A percentile compares a stretch with the other conserved stretches of the same genome.
phyloP scores from a whole-genome alignment of 2,329 filamentous ascomycete species.

The Pseudocercospora musae region DNA sequence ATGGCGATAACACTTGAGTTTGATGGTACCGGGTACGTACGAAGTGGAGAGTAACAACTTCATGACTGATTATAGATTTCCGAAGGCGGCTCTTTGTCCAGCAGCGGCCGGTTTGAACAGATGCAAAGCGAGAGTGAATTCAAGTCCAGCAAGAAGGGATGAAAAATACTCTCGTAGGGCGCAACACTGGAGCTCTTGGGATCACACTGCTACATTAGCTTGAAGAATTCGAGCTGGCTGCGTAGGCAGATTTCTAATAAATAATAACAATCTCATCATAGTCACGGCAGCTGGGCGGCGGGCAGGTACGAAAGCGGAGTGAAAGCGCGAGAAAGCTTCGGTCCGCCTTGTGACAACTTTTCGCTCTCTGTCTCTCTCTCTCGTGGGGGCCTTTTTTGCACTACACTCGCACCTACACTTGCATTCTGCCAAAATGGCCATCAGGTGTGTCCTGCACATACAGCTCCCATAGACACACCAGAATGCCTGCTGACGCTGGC shows the following conservation, averaged over 20 bases:
- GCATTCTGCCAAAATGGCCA: not conserved
- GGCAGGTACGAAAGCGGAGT: not conserved
- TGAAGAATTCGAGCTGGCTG: not conserved
- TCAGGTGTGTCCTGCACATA: not conserved
- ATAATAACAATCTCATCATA: not conserved
- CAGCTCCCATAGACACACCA: not conserved
- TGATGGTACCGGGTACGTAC: slow-evolving; percentile 53
- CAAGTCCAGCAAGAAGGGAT: not conserved
- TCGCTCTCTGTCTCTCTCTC: not conserved
- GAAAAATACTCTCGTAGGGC: not conserved
- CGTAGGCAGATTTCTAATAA: not conserved
- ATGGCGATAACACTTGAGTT: slow-evolving; percentile 4
- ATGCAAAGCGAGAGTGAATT: not conserved
- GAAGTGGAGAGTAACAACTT: slow-evolving; percentile 83
- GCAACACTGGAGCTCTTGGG: not conserved
- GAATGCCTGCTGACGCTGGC: slow-evolving; percentile 22
- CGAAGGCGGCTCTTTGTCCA: slow-evolving; percentile 1
- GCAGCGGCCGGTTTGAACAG: not conserved
- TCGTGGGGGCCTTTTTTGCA: not conserved
- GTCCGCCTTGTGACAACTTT: not conserved
- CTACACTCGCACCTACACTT: not conserved
- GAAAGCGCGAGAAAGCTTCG: not conserved
- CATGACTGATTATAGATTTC: slow-evolving; percentile 50
- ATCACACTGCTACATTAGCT: not conserved
- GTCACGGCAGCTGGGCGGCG: not conserved